Percentiles rank a stretch among this genome's conserved stretches.
phyloP scores from a whole-genome alignment of 345 rosid genomes.

The Populus pruinosa region DNA sequence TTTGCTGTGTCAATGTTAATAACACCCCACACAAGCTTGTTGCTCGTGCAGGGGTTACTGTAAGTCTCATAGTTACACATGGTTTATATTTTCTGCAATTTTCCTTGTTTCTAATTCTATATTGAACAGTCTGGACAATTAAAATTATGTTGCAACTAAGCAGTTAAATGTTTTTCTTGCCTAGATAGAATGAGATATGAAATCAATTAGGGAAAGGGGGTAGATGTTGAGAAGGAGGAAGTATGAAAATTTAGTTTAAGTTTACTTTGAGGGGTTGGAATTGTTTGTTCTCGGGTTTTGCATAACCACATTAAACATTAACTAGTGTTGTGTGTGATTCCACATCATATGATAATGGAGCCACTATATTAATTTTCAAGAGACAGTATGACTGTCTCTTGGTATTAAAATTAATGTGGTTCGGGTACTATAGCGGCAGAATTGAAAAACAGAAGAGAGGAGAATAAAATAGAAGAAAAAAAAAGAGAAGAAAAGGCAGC shows the following conservation, averaged over 20 bases:
- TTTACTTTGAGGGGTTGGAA: not conserved
- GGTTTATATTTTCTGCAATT: not conserved
- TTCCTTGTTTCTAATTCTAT: not conserved
- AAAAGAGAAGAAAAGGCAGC: no score
- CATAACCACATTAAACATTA: not conserved
- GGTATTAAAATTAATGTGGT: no score
- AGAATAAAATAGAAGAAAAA: no score
- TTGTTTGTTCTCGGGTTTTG: no score
- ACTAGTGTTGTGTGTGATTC: not conserved
- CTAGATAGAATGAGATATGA: not conserved
- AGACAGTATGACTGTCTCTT: no score
- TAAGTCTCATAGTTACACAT: conserved; percentile 35
- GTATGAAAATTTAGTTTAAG: not conserved
- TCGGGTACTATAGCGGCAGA: no score
- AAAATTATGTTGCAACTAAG: not conserved
- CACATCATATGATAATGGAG: no score
- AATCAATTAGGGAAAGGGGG: not conserved
- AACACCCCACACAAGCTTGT: conserved; percentile 73
- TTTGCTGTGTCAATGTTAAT: conserved; percentile 80
- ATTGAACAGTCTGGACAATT: not conserved
- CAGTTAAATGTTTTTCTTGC: not conserved
- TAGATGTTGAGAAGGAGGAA: not conserved
- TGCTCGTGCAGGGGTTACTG: conserved; percentile 76
- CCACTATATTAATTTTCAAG: no score
- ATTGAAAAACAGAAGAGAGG: no score